Percentiles rank a stretch among this genome's conserved stretches.
phyloP scores from a whole-genome alignment of 2,329 filamentous ascomycete genomes.

The Talaromyces islandicus region DNA sequence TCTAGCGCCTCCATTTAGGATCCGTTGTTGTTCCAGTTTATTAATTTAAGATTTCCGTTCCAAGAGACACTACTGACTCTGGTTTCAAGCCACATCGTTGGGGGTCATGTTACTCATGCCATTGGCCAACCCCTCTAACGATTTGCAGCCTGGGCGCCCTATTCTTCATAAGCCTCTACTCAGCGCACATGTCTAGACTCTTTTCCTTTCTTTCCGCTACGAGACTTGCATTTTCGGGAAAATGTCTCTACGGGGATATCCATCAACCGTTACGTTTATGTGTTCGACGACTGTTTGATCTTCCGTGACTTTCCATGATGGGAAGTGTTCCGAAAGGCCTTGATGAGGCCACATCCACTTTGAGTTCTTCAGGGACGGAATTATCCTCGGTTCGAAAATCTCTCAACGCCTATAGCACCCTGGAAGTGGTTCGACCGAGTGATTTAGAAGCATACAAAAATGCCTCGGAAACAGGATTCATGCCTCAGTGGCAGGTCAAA shows the following conservation, averaged over 20 bases:
- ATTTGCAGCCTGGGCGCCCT: not conserved
- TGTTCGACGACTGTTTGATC: not conserved
- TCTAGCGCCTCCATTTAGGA: not conserved
- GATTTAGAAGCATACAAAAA: slow-evolving; percentile 3
- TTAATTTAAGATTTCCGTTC: not conserved
- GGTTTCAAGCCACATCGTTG: not conserved
- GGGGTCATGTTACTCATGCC: not conserved
- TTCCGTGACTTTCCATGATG: not conserved
- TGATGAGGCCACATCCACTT: not conserved
- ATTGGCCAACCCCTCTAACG: not conserved
- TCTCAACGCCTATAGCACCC: slow-evolving; percentile 1
- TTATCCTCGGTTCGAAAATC: not conserved
- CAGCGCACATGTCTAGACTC: not conserved
- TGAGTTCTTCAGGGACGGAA: not conserved
- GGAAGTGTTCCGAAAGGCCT: not conserved
- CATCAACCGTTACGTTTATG: not conserved
- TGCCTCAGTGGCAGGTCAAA: not conserved
- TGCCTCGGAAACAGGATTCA: not conserved
- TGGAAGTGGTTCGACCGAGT: slow-evolving; percentile 5
- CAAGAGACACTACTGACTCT: not conserved
- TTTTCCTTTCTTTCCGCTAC: not conserved
- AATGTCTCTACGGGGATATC: not conserved
- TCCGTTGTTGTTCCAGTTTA: not conserved
- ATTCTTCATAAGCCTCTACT: not conserved
- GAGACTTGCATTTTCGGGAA: not conserved